phyloP scores from a whole-genome alignment of 129 eudicot genomes.

The Flaveria bidentis region DNA sequence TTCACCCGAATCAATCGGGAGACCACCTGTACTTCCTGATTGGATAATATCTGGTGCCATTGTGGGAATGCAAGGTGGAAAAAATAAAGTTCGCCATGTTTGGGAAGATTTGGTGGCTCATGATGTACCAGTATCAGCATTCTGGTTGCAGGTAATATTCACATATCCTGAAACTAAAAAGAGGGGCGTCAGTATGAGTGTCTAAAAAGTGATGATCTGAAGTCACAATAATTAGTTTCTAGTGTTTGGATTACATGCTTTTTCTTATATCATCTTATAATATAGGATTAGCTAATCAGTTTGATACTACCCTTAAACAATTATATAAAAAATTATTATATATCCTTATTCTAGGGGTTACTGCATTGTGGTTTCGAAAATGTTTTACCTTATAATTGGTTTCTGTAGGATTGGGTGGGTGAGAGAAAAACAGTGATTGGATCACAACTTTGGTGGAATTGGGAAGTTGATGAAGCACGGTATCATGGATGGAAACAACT shows the following conservation, averaged over 20 bases:
- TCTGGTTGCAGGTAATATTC: slow-evolving; percentile 91
- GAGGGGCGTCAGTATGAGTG: background rate
- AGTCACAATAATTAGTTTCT: background rate
- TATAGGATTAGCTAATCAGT: background rate
- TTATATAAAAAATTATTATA: background rate
- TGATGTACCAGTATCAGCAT: slow-evolving; percentile 87
- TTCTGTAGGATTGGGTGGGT: slow-evolving; percentile 93
- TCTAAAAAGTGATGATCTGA: background rate
- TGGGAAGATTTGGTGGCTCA: slow-evolving; percentile 60
- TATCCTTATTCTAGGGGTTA: background rate
- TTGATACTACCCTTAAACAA: background rate
- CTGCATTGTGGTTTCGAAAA: background rate
- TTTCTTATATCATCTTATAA: background rate
- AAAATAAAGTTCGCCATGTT: slow-evolving; percentile 63
- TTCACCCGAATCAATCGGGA: slow-evolving; percentile 91
- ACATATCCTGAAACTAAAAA: background rate
- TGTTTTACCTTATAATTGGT: background rate
- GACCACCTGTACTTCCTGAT: slow-evolving; percentile 87
- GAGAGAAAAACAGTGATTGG: slow-evolving; percentile 90
- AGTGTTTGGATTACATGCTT: slow-evolving; percentile 4
- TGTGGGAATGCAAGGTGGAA: slow-evolving; percentile 99
- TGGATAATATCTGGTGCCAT: slow-evolving; percentile 98
- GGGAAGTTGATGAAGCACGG: slow-evolving; percentile 88
- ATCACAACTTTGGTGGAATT: slow-evolving; percentile 98
- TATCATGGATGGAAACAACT: slow-evolving; percentile 83